Percentiles rank a stretch among this genome's conserved stretches.
Conservation (phyloP, 2,329 filamentous ascomycete genomes). For the Pseudophaeomoniella oleicola region DNA sequence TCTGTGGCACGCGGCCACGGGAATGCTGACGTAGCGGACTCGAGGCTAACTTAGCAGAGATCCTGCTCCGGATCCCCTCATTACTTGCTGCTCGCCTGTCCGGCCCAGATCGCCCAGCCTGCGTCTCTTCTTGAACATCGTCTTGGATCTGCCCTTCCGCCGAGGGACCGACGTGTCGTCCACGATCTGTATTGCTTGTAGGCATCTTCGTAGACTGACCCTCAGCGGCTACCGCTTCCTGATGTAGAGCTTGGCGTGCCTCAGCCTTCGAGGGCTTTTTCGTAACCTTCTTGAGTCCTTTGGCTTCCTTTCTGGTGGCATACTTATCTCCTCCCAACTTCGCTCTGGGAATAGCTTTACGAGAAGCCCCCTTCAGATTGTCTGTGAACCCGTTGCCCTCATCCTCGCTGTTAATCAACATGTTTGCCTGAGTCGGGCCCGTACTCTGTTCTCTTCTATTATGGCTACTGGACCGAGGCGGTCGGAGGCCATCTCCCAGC, state of each 20-base stretch:
- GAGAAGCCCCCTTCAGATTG: background rate
- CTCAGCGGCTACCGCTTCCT: background rate
- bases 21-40: constrained; percentile 1
- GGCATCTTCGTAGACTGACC: too few relatives aligned
- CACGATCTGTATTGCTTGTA: too few relatives aligned
- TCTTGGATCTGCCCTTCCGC: too few relatives aligned
- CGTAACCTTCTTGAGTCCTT: background rate
- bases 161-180: too few relatives aligned
- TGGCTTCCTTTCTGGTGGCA: background rate
- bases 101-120: too few relatives aligned
- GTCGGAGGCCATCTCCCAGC: background rate
- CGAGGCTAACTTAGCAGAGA: too few relatives aligned
- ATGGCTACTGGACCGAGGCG: background rate
- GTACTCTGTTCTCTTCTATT: background rate
- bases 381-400: background rate
- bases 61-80: too few relatives aligned
- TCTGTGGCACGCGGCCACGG: too few relatives aligned
- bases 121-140: too few relatives aligned
- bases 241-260: background rate
- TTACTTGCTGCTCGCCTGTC: too few relatives aligned
- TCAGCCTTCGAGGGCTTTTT: background rate
- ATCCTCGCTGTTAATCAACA: background rate
- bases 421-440: background rate
- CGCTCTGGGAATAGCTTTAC: background rate
- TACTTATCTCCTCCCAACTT: background rate